phyloP scores from a whole-genome alignment of 805 yeast species.

The Starmerella cellae region DNA sequence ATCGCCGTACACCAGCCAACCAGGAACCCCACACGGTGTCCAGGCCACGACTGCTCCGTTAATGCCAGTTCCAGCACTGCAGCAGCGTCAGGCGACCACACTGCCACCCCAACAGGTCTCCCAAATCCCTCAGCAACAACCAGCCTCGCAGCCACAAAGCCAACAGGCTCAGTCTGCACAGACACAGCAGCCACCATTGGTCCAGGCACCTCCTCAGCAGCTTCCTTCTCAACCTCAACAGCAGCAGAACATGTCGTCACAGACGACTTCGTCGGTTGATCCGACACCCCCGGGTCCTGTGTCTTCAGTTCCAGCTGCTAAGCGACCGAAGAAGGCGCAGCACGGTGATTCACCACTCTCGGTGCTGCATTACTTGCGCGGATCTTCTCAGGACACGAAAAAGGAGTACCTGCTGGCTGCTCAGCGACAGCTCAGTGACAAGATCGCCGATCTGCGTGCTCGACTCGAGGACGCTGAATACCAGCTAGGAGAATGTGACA shows the following conservation, averaged over 20 bases:
- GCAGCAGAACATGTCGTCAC: no score
- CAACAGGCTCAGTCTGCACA: not conserved
- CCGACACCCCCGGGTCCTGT: no score
- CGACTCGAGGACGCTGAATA: conserved; percentile 22
- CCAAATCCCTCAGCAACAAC: no score
- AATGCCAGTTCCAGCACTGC: no score
- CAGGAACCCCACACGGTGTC: no score
- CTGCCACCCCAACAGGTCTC: no score
- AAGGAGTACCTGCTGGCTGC: conserved; percentile 27
- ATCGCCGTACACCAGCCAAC: no score
- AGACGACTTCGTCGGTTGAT: no score
- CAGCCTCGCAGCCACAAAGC: no score
- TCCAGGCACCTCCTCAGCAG: not conserved
- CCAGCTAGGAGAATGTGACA: conserved; percentile 24
- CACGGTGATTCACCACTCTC: conserved; percentile 18
- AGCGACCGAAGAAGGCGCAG: no score
- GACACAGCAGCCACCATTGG: not conserved
- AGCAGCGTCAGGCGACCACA: no score
- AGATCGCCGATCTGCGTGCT: conserved; percentile 22
- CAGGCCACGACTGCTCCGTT: no score
- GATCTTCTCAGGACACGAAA: conserved; percentile 21
- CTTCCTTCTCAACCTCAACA: not conserved
- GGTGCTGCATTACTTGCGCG: conserved; percentile 22
- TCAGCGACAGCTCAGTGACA: conserved; percentile 27
- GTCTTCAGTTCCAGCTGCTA: not conserved